phyloP scores from a whole-genome alignment of 1,139 yeast species.

The Saccharomycopsis hybrid region DNA sequence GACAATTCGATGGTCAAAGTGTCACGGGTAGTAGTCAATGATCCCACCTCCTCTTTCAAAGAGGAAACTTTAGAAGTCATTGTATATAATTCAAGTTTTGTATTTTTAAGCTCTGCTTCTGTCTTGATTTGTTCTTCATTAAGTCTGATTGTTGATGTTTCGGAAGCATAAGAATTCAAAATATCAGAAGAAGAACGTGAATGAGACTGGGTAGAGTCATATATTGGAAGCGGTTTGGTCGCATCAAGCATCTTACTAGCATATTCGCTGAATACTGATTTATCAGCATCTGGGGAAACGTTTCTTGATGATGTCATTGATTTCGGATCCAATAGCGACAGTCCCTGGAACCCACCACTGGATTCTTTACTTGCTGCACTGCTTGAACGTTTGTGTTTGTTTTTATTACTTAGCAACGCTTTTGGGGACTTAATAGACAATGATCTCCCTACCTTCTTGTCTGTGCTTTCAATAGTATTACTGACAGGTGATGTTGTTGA shows the following conservation, averaged over 20 bases:
- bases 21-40: conserved; percentile 7
- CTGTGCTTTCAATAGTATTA: neutral
- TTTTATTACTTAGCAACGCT: conserved; percentile 29
- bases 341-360: neutral
- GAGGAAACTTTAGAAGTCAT: conserved; percentile 7
- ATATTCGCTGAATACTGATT: neutral
- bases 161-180: conserved; percentile 8
- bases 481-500: neutral
- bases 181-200: conserved; percentile 11
- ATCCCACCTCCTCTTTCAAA: conserved; percentile 13
- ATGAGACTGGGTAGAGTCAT: neutral
- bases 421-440: conserved; percentile 30
- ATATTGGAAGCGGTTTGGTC: neutral
- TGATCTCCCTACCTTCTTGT: conserved; percentile 21
- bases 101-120: neutral
- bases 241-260: neutral
- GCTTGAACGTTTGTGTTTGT: conserved; percentile 20
- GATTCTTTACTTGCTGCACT: neutral
- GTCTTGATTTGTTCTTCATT: neutral
- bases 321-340: neutral
- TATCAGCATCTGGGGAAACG: neutral
- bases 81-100: conserved; percentile 4
- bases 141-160: conserved; percentile 7
- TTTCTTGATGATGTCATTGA: neutral
- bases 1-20: conserved; percentile 10